phyloP scores from a whole-genome alignment of 202 grass and related monocot species.

The Setaria viridis region DNA sequence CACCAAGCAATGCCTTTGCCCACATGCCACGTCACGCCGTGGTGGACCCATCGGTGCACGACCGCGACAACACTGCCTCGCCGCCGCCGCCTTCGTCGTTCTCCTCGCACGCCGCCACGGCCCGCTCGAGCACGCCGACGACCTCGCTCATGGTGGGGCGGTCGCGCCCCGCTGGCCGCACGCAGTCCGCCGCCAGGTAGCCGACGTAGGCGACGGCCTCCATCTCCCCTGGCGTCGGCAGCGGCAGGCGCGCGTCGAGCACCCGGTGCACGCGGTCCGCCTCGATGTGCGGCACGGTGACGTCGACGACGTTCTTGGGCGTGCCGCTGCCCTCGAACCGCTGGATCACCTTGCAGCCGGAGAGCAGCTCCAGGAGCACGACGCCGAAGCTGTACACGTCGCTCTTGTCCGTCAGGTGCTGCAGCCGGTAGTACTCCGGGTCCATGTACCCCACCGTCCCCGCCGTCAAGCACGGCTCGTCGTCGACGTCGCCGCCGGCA shows the following conservation, averaged over 20 bases:
- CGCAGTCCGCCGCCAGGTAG: constrained; percentile 78
- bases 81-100: constrained; percentile 17
- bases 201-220: constrained; percentile 83
- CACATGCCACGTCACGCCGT: constrained; percentile 48
- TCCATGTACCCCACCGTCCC: constrained; percentile 98
- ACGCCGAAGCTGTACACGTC: constrained; percentile 82
- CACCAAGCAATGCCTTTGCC: background rate
- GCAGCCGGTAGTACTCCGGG: constrained; percentile 89
- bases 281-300: constrained; percentile 71
- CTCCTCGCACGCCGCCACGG: constrained; percentile 58
- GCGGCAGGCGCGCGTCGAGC: constrained; percentile 73
- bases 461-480: constrained; percentile 58
- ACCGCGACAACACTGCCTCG: constrained; percentile 60
- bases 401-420: constrained; percentile 83
- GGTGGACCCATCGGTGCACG: constrained; percentile 62
- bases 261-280: constrained; percentile 64
- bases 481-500: background rate
- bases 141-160: constrained; percentile 93
- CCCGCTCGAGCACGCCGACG: constrained; percentile 72
- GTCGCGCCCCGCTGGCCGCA: constrained; percentile 48
- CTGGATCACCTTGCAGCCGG: constrained; percentile 72
- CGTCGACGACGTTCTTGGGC: constrained; percentile 84
- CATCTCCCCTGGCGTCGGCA: constrained; percentile 85
- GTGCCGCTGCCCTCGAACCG: constrained; percentile 66
- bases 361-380: constrained; percentile 72